Evolutionary conservation across 495 filamentous ascomycete species (phyloP).

Genomic region (Penicillium mononematosum): DNA sequence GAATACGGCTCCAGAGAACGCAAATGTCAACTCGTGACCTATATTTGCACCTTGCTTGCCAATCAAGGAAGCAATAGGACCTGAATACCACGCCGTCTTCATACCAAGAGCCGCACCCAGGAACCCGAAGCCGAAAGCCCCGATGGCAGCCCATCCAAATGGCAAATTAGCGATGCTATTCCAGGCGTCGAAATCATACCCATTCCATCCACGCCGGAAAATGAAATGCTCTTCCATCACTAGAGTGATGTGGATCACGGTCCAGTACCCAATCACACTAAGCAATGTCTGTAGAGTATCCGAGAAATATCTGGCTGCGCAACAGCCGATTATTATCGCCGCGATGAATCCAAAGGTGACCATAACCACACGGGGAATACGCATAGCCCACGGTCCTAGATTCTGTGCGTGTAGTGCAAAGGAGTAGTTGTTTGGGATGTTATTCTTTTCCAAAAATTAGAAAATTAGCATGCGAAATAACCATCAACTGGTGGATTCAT

Average conservation of each 20-base stretch:
- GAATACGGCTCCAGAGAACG: conserved; percentile 26
- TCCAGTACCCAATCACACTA: conserved; percentile 59
- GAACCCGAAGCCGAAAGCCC: conserved; percentile 61
- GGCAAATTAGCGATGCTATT: conserved; percentile 53
- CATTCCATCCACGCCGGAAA: conserved; percentile 58
- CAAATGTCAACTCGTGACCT: conserved; percentile 60
- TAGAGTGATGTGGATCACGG: conserved; percentile 69
- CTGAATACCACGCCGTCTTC: conserved; percentile 68
- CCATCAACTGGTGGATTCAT: neutral
- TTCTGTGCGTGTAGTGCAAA: conserved; percentile 36
- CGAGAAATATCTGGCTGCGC: conserved; percentile 26
- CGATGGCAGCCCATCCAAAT: conserved; percentile 61
- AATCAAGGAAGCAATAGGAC: conserved; percentile 60
- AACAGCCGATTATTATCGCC: conserved; percentile 27
- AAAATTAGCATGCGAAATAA: neutral
- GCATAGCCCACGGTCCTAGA: conserved; percentile 34
- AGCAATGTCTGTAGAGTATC: conserved; percentile 29
- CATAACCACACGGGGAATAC: conserved; percentile 31
- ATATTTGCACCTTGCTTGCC: conserved; percentile 63
- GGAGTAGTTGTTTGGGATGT: conserved; percentile 33
- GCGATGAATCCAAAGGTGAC: conserved; percentile 29
- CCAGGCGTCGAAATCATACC: conserved; percentile 59
- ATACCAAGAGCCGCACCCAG: conserved; percentile 68
- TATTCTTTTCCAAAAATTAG: conserved; percentile 20
- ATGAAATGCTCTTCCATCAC: conserved; percentile 67